Percentiles rank a stretch among this genome's conserved stretches.
phyloP scores from a whole-genome alignment of 306 rosid genomes.

The Hylodesmum podocarpum region DNA sequence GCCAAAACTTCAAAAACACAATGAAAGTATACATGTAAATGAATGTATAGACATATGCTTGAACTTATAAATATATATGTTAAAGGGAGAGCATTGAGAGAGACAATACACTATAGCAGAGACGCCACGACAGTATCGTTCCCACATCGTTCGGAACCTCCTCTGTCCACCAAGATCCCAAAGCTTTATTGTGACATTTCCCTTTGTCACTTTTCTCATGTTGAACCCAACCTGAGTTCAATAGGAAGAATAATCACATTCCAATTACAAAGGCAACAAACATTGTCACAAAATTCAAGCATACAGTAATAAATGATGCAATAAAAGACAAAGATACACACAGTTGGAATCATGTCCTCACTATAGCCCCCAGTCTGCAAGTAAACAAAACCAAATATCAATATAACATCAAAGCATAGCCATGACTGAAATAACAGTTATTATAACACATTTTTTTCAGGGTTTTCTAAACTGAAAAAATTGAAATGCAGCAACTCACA shows the following conservation, averaged over 20 bases:
- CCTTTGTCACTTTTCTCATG: conserved; percentile 91
- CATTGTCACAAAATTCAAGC: background rate
- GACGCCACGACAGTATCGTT: conserved; percentile 97
- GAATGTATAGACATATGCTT: background rate
- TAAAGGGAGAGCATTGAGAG: conserved; percentile 27
- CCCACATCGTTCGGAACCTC: conserved; percentile 97
- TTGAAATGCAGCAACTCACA: conserved; percentile 55
- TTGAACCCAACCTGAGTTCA: conserved; percentile 80
- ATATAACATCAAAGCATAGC: conserved; percentile 31
- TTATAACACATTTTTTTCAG: background rate
- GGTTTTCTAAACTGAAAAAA: conserved; percentile 8
- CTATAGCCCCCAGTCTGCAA: conserved; percentile 89
- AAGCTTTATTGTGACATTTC: conserved; percentile 92
- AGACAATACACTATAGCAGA: conserved; percentile 80
- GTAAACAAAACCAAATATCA: conserved; percentile 22
- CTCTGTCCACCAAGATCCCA: conserved; percentile 99
- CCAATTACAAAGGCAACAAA: background rate
- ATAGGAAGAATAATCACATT: conserved; percentile 5
- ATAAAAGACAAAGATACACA: conserved; percentile 39
- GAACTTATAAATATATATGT: background rate
- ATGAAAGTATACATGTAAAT: background rate
- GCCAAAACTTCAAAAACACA: background rate
- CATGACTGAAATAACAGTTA: background rate
- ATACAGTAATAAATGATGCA: background rate
- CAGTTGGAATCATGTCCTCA: conserved; percentile 99